These are phyloP conservation scores for Psilocybe mexicana DNA, from an alignment of 1,284 basidiomycete genomes.

Conservation along the genomic window DNA sequence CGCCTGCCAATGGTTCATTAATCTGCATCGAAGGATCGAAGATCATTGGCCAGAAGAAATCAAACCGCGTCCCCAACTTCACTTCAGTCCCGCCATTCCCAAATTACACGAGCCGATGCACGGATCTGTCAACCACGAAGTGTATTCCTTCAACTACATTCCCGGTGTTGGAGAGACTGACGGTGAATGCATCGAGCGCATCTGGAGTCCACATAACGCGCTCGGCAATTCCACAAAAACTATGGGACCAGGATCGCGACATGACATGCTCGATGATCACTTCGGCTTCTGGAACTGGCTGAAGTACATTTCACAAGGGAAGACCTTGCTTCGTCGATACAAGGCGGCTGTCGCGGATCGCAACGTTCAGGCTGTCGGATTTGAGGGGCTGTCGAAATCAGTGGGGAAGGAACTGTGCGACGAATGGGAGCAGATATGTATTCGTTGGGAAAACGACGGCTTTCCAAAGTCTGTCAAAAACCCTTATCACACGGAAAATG, in stretches of 20 bases:
- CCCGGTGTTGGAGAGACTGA: constrained; percentile 8
- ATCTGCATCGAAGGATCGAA: not conserved
- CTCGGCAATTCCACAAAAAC: constrained; percentile 13
- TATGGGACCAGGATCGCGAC: constrained; percentile 10
- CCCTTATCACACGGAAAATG: not conserved
- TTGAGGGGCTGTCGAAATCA: not conserved
- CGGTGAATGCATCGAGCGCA: constrained; percentile 6
- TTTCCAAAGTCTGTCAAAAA: not conserved
- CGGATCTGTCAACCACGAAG: not conserved
- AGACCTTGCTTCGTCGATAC: not conserved
- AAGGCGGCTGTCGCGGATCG: constrained; percentile 5
- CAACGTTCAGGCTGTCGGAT: constrained; percentile 12
- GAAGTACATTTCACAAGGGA: constrained; percentile 4
- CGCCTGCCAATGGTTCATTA: not conserved
- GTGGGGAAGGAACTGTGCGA: not conserved
- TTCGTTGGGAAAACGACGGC: not conserved
- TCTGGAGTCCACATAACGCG: constrained; percentile 5
- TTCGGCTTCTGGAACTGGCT: constrained; percentile 13
- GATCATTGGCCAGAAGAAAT: not conserved
- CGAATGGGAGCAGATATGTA: not conserved
- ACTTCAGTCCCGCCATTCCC: constrained; percentile 5
- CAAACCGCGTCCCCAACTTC: not conserved
- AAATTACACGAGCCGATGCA: constrained; percentile 16
- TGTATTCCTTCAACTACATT: constrained; percentile 11
- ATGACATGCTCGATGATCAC: constrained; percentile 14